Percentiles rank a stretch among this genome's conserved stretches.
Evolutionary conservation across 1,284 basidiomycete genomes (phyloP).

Genomic region (Cutaneotrichosporon sp.): DNA sequence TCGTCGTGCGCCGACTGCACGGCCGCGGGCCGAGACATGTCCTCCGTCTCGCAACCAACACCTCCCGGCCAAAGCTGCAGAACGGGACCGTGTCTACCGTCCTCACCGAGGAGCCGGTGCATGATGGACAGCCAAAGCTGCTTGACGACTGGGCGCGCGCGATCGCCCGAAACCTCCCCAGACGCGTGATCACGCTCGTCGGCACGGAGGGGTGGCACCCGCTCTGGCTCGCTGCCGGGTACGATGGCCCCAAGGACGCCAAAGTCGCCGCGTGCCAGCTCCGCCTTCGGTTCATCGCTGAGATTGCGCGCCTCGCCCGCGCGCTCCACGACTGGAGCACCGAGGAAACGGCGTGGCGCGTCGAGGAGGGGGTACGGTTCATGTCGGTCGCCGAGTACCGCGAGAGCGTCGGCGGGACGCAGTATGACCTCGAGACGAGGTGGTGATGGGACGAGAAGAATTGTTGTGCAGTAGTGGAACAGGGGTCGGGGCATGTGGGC

Average conservation of each 20-base stretch:
- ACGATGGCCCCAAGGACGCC: neutral
- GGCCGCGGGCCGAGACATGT: conserved; percentile 1
- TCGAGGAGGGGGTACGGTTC: neutral
- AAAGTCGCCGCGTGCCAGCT: neutral
- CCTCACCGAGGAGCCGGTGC: neutral
- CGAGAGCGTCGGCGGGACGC: neutral
- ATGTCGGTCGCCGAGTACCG: neutral
- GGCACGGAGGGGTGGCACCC: conserved; percentile 1
- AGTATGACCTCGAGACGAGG: neutral
- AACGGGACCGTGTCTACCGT: neutral
- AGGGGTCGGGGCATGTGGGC: neutral
- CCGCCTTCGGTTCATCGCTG: neutral
- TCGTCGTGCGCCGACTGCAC: neutral
- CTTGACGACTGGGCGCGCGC: conserved; percentile 3
- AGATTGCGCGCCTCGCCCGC: neutral
- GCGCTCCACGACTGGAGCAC: neutral
- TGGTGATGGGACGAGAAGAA: neutral
- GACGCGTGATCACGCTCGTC: neutral
- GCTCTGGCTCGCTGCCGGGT: neutral
- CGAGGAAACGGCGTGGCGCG: neutral
- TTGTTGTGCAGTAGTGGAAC: too few species aligned
- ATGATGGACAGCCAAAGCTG: neutral
- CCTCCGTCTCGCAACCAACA: neutral
- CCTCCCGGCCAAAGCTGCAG: neutral
- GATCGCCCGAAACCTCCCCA: conserved; percentile 1